Evolutionary conservation across 1,139 yeast genomes (phyloP).

Genomic region (Blastobotrys serpentis): DNA sequence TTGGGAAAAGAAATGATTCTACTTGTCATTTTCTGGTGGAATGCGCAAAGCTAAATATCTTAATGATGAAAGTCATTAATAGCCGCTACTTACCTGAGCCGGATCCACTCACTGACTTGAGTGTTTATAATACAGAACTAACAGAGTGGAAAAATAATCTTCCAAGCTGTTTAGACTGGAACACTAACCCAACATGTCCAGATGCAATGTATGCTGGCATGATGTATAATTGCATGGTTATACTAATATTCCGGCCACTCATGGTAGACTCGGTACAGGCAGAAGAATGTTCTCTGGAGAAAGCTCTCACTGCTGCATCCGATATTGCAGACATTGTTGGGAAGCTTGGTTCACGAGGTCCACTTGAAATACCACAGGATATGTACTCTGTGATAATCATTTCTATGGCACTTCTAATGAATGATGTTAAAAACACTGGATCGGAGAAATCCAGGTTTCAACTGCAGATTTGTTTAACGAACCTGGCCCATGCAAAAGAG

Average conservation of each 20-base stretch:
- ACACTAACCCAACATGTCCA: neutral
- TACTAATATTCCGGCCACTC: constrained; percentile 6
- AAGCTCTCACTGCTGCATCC: neutral
- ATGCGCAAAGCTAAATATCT: constrained; percentile 3
- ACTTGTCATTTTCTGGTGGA: constrained; percentile 1
- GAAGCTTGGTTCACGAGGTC: neutral
- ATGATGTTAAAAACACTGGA: neutral
- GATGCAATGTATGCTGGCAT: constrained; percentile 7
- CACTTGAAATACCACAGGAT: constrained; percentile 1
- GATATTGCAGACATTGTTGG: constrained; percentile 5
- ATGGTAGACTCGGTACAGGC: neutral
- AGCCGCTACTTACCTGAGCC: neutral
- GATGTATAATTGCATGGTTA: constrained; percentile 3
- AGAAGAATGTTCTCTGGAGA: constrained; percentile 5
- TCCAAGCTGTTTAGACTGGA: constrained; percentile 4
- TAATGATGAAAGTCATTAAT: constrained; percentile 7
- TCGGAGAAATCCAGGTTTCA: neutral
- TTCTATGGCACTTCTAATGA: constrained; percentile 6
- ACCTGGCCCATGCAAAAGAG: constrained; percentile 3
- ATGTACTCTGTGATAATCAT: constrained; percentile 1
- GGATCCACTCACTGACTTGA: neutral
- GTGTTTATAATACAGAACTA: neutral
- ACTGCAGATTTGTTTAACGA: constrained; percentile 6
- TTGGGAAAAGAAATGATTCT: neutral
- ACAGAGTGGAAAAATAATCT: constrained; percentile 2